Conservation (phyloP, 441 rosid genomes). For the Pelargonium australe region DNA sequence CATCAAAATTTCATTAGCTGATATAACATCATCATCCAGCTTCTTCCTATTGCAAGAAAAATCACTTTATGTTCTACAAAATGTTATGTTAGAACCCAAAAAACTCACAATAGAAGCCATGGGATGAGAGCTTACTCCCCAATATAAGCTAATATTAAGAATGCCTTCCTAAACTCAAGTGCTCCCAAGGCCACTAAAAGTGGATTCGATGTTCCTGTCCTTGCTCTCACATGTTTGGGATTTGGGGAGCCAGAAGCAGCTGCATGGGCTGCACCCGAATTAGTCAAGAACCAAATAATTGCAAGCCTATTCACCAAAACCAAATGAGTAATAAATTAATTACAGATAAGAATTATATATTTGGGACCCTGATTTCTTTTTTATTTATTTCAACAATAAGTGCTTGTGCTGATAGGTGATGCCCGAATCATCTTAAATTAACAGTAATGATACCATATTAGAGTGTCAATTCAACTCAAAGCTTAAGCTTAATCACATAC, state of each 20-base stretch:
- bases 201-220: conserved; percentile 18
- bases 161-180: conserved; percentile 60
- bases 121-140: conserved; percentile 39
- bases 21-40: conserved; percentile 29
- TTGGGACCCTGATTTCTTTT: background rate
- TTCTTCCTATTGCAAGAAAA: conserved; percentile 22
- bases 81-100: background rate
- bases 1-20: conserved; percentile 35
- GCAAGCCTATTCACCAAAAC: background rate
- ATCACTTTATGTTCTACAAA: background rate
- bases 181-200: conserved; percentile 51
- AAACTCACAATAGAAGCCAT: conserved; percentile 4
- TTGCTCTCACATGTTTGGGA: background rate
- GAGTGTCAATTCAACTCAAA: no score
- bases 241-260: conserved; percentile 7
- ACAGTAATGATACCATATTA: no score
- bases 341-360: background rate
- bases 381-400: background rate
- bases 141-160: conserved; percentile 55
- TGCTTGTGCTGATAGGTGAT: no score
- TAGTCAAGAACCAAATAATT: background rate
- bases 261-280: background rate
- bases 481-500: no score
- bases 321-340: background rate
- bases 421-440: no score